Percentiles rank a stretch among this genome's conserved stretches.
These are phyloP conservation scores for Oldenlandia corymbosa DNA, from an alignment of 257 asterid genomes.

Conservation along the genomic window DNA sequence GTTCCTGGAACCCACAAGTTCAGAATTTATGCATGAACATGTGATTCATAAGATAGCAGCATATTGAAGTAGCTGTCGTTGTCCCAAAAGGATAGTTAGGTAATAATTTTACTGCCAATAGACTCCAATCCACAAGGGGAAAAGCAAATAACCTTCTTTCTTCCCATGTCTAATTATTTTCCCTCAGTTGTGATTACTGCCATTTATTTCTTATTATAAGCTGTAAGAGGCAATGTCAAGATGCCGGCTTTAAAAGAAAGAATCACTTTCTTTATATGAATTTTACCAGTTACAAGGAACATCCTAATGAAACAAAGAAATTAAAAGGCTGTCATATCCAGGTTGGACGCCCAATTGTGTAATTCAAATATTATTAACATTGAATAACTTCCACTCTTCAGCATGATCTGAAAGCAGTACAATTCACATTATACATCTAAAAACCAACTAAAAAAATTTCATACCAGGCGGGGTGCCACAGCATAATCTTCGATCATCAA, in stretches of 20 bases:
- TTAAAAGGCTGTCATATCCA: background rate
- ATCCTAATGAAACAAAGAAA: background rate
- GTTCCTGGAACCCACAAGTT: conserved; percentile 17
- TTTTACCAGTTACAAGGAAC: background rate
- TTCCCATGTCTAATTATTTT: background rate
- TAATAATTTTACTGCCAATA: background rate
- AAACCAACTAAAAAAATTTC: background rate
- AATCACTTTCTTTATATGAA: background rate
- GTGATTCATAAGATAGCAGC: conserved; percentile 9
- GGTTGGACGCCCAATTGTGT: background rate
- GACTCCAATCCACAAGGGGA: background rate
- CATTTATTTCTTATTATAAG: background rate
- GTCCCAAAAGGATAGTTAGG: background rate
- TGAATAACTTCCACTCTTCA: background rate
- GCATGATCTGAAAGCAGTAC: background rate
- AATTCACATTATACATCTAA: background rate
- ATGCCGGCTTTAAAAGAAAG: no score
- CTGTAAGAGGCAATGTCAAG: background rate
- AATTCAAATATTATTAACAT: background rate
- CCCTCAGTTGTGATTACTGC: background rate
- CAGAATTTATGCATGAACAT: conserved; percentile 9
- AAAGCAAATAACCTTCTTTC: background rate
- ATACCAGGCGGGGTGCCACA: conserved; percentile 94
- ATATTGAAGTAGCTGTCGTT: conserved; percentile 11
- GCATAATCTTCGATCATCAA: conserved; percentile 83